These are phyloP conservation scores for Daedalea quercina DNA, from an alignment of 768 basidiomycete species.

Conservation along the genomic window DNA sequence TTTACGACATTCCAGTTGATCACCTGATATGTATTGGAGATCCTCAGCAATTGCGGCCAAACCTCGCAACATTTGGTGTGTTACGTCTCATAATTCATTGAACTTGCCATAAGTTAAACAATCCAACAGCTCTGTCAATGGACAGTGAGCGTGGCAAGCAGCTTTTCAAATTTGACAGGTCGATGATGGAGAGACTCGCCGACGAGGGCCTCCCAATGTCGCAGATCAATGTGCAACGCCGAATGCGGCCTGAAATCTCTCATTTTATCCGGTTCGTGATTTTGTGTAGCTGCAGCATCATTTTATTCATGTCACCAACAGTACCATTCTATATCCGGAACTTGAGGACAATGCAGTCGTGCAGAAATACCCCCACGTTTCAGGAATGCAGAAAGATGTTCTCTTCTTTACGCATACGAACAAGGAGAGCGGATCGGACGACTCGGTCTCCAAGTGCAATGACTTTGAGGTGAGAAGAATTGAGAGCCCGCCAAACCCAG, in stretches of 20 bases:
- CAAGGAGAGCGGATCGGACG: conserved; percentile 55
- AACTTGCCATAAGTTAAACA: too few relatives aligned
- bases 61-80: conserved; percentile 27
- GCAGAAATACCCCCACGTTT: conserved; percentile 42
- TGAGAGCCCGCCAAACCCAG: conserved; percentile 16
- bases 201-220: conserved; percentile 56
- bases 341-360: conserved; percentile 55
- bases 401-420: conserved; percentile 64
- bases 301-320: conserved; percentile 14
- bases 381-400: conserved; percentile 56
- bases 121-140: conserved; percentile 57
- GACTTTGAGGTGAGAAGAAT: conserved; percentile 50
- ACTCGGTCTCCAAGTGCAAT: conserved; percentile 64
- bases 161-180: conserved; percentile 55
- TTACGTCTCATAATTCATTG: too few relatives aligned
- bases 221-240: conserved; percentile 60
- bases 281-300: not conserved
- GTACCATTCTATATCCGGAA: conserved; percentile 53
- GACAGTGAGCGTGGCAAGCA: conserved; percentile 50
- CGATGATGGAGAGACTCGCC: conserved; percentile 70
- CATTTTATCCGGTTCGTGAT: conserved; percentile 44
- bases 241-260: conserved; percentile 71
- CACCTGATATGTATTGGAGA: conserved; percentile 81
- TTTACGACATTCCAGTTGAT: conserved; percentile 34
- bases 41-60: conserved; percentile 69